Evolutionary conservation across 2,329 filamentous ascomycete genomes (phyloP).

Genomic region (Knoxdaviesia capensis): DNA sequence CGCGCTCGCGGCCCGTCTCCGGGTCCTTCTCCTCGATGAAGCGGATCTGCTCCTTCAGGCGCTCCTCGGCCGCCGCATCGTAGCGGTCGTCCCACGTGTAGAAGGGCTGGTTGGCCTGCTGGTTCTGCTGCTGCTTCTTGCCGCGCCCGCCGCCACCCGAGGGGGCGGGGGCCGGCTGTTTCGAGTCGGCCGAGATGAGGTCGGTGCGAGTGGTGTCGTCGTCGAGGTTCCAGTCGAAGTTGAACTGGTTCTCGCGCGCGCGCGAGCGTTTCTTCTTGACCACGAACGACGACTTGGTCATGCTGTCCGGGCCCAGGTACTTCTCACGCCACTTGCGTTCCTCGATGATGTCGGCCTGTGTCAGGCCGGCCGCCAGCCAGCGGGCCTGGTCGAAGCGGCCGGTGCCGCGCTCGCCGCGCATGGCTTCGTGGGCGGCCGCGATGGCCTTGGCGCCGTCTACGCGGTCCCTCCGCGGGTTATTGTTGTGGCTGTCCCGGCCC

Average conservation of each 20-base stretch:
- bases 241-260: constrained; percentile 93
- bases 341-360: constrained; percentile 40
- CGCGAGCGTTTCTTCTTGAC: constrained; percentile 89
- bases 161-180: too few relatives aligned
- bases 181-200: background rate
- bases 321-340: constrained; percentile 54
- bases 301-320: constrained; percentile 83
- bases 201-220: constrained; percentile 60
- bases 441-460: constrained; percentile 2
- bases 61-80: constrained; percentile 33
- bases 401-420: constrained; percentile 5
- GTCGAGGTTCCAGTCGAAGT: constrained; percentile 91
- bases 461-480: too few relatives aligned
- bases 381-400: constrained; percentile 4
- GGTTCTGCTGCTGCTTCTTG: constrained; percentile 3
- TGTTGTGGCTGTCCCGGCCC: too few relatives aligned
- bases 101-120: constrained; percentile 52
- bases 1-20: constrained; percentile 57
- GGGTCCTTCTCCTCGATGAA: constrained; percentile 55
- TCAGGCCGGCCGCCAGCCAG: constrained; percentile 4
- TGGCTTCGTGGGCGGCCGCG: constrained; percentile 5
- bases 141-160: too few relatives aligned
- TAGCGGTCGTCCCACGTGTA: constrained; percentile 36
- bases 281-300: constrained; percentile 66
- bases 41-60: constrained; percentile 37